Evolutionary conservation across 768 basidiomycete species (phyloP).

Genomic region (Termitomyces sp.): DNA sequence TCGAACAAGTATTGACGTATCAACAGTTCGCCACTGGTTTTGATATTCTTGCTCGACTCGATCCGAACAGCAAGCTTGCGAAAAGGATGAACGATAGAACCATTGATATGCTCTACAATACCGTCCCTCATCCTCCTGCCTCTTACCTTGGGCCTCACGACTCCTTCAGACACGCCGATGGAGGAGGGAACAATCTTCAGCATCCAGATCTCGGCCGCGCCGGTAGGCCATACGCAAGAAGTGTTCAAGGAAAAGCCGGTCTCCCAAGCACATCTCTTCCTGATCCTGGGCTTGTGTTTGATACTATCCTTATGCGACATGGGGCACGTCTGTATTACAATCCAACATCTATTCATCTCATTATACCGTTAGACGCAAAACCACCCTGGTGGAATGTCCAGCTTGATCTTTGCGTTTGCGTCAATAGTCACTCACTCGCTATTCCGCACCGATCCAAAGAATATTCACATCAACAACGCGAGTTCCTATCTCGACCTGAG

Average conservation of each 20-base stretch:
- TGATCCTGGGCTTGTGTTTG: conserved; percentile 58
- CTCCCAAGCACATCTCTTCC: conserved; percentile 39
- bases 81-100: too few species aligned
- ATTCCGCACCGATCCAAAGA: conserved; percentile 40
- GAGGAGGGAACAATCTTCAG: conserved; percentile 40
- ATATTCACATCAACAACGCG: conserved; percentile 44
- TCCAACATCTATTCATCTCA: neutral
- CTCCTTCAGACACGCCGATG: conserved; percentile 42
- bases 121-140: too few species aligned
- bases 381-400: conserved; percentile 54
- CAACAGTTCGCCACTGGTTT: too few species aligned
- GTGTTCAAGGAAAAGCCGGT: conserved; percentile 38
- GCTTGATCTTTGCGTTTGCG: conserved; percentile 61
- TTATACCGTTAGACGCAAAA: conserved; percentile 9
- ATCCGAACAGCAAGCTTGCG: too few species aligned
- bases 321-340: conserved; percentile 20
- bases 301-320: conserved; percentile 43
- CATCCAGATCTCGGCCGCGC: conserved; percentile 43
- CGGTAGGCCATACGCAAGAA: conserved; percentile 46
- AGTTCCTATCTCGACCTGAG: conserved; percentile 53
- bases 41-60: too few species aligned
- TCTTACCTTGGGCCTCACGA: conserved; percentile 1
- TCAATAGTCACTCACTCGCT: conserved; percentile 39
- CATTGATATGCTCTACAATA: too few species aligned
- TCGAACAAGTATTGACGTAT: too few species aligned